Base-by-base conservation (phyloP, 2,329 filamentous ascomycete genomes). In the Plectosphaerella sp. region DNA sequence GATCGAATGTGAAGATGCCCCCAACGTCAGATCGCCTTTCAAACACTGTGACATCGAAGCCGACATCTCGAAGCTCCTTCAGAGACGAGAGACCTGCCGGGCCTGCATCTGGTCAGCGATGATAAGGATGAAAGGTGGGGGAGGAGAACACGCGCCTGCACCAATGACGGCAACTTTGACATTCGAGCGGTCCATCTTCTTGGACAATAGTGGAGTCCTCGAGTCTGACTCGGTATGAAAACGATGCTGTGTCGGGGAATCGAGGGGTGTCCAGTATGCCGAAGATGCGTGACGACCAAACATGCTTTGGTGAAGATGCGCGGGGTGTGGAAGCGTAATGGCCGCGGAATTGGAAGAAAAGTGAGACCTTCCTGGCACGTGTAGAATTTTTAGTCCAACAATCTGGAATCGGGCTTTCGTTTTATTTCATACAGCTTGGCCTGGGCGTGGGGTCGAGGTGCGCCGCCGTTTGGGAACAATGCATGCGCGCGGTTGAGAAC, bases 11-110 rank as follows among this genome's bases (percentile, higher is more conserved):
- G 57, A 60, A 64, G 7, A 62, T 6, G 5, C 62, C 61, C 0
- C 61, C 61, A 3, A 55, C 59, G 2, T 61, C 51, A 24, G 52
- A 49, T 25, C 59, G 56, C 47, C 59, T 54, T 50, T 63, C 59
- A 25, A 60, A 63, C 14, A 53, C 54, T 6, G 58, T 63, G 20
- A 61, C 57, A 1, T 59, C 48, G 35, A 63, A 63, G 1, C 56
- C 57, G 22, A 63, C 62, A 10, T 63, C 59, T 1, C 48, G 16
- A 20, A 64, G 53, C 6, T 57, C 55, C 39, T 62, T 62, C 15
- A 63, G 54, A 9, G 58, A 58, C 2, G 59, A 53, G 8, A 63
- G 49, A 2, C 60, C 62, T 9, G 55, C 60, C 2, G 58, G 59
- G 1, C 59, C 61, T 63, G 16, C 2, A 2, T 3, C 45, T 28